phyloP scores from a whole-genome alignment of 345 rosid genomes.

The Corymbia maculata region DNA sequence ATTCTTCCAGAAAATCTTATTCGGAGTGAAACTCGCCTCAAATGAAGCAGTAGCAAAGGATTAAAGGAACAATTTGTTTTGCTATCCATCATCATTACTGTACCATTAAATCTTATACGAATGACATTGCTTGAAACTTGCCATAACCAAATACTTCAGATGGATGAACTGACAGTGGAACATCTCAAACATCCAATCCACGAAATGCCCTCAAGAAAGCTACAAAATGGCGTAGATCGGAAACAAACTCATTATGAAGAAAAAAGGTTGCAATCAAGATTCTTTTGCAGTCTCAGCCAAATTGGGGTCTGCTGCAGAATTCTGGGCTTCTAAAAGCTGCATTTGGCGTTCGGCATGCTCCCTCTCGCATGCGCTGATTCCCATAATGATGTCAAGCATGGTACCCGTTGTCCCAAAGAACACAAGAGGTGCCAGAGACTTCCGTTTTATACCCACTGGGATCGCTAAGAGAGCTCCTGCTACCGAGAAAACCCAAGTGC shows the following conservation, averaged over 20 bases:
- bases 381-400: constrained; percentile 89
- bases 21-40: neutral
- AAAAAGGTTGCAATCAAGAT: constrained; percentile 1
- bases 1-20: neutral
- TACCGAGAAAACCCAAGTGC: constrained; percentile 92
- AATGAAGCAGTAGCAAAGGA: neutral
- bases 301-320: constrained; percentile 19
- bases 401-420: constrained; percentile 97
- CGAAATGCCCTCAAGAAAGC: neutral
- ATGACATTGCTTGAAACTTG: neutral
- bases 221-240: neutral
- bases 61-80: neutral
- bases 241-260: neutral
- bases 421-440: constrained; percentile 82
- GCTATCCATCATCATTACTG: neutral
- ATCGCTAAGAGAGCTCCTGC: constrained; percentile 82
- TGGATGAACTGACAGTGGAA: neutral
- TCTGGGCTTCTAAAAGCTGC: constrained; percentile 64
- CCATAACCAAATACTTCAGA: neutral
- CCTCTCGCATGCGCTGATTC: constrained; percentile 83
- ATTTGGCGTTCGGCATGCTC: constrained; percentile 96
- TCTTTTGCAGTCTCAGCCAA: constrained; percentile 3
- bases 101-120: neutral
- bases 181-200: neutral
- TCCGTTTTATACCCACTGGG: constrained; percentile 86